Conservation (phyloP, 208 protist species). For the Wallacemonas rigidus region DNA sequence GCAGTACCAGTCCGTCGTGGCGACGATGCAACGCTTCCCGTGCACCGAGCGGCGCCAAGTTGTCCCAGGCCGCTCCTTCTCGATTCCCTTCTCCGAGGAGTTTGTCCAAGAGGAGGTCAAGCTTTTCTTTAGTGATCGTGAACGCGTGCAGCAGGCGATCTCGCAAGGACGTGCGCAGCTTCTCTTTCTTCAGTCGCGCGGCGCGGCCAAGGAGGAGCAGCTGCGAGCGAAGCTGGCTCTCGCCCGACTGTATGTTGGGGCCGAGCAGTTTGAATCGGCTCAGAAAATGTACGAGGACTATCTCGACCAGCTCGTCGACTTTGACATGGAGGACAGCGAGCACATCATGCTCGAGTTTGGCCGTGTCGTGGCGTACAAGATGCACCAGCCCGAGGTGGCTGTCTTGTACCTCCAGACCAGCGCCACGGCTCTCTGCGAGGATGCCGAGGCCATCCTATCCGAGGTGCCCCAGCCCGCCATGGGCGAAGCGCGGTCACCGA, state of each 20-base stretch:
- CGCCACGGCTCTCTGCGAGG: constrained; percentile 55
- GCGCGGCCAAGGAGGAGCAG: constrained; percentile 23
- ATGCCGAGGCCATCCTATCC: constrained; percentile 27
- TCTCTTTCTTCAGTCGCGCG: constrained; percentile 45
- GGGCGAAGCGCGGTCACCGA: constrained; percentile 1
- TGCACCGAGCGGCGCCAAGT: constrained; percentile 45
- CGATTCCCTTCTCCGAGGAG: constrained; percentile 32
- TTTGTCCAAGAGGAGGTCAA: constrained; percentile 63
- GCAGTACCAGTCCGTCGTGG: constrained; percentile 48
- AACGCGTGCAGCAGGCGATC: constrained; percentile 45
- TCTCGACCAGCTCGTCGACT: constrained; percentile 51
- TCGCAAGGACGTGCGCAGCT: constrained; percentile 53
- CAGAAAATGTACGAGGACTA: constrained; percentile 62
- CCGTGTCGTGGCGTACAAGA: constrained; percentile 53
- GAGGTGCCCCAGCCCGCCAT: neutral
- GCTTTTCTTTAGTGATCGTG: constrained; percentile 42
- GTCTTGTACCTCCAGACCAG: constrained; percentile 72
- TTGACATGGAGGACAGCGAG: constrained; percentile 51
- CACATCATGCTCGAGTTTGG: constrained; percentile 72
- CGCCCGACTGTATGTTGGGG: constrained; percentile 56
- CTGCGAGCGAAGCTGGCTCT: constrained; percentile 45
- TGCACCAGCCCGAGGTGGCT: constrained; percentile 26
- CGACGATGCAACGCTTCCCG: constrained; percentile 46
- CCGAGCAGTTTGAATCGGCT: constrained; percentile 37
- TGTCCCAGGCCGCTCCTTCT: constrained; percentile 39